Evolutionary conservation across 306 rosid genomes (phyloP), one percentile per base, ranked within the genome.

Genomic region (Glycyrrhiza uralensis): DNA sequence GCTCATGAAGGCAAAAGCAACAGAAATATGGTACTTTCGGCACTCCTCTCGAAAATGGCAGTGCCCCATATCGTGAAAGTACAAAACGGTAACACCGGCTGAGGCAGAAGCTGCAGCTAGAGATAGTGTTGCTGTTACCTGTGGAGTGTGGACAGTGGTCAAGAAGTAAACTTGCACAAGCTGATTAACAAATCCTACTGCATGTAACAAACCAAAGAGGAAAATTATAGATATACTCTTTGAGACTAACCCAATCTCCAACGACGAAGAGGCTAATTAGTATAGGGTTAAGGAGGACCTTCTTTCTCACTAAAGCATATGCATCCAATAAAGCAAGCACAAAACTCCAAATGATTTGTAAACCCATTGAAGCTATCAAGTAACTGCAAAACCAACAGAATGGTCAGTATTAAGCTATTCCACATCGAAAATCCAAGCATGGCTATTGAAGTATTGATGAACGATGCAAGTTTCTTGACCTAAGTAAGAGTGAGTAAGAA

Each of bases 51-150:
- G 82, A 18, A 82, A 75, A 69, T 62, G 80, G 82, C 96, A 93
- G 68, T 69, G 66, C 66, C 88, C 90, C 58, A 86, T 9, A 66
- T 93, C 96, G 44, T 69, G 67, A 17, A 87, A 87, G 84, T 87
- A 93, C 84, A 90, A 72, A 42, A 90, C 84, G 0, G 86, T 74
- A 59, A 93, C 66, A 28, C 93, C 96, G 1, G 93, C 96, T 9
- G 98, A 88, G 58, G 98, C 87, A 18, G 98, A 93, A 59, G 96
- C 96, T 33, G 93, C 96, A 38, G 93, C 95, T 7, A 93, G 89
- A 58, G 96, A 84, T 80, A 93, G 73, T 69, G 86, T 85, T 54
- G 90, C 90, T 18, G 93, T 88, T 65, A 92, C 88, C 96, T 90
- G 83, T 45, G 58, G 23, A 63, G 14, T 12, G 35, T 74, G 57